phyloP scores from a whole-genome alignment of 2,329 filamentous ascomycete species.

The Alternaria rosae region DNA sequence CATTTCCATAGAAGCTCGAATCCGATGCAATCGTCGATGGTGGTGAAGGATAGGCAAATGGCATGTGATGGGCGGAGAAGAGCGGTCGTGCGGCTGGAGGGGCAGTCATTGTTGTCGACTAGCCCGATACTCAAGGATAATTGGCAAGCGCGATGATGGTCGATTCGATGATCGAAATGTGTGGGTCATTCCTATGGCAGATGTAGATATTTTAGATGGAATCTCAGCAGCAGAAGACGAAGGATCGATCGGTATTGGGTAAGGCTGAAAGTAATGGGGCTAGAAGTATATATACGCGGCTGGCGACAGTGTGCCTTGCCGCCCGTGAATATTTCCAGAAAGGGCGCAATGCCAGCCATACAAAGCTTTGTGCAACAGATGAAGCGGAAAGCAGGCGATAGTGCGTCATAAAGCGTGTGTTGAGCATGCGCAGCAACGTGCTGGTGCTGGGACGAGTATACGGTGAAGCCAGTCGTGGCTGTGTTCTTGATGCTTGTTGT shows the following conservation, averaged over 20 bases:
- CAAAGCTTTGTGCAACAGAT: conserved; percentile 9
- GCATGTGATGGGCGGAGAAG: conserved; percentile 29
- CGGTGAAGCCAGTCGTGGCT: conserved; percentile 29
- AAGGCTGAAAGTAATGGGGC: conserved; percentile 32
- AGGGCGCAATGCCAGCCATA: conserved; percentile 11
- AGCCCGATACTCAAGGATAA: conserved; percentile 10
- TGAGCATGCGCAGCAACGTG: conserved; percentile 24
- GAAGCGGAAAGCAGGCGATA: conserved; percentile 4
- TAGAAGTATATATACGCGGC: conserved; percentile 22
- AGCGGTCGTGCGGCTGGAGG: conserved; percentile 32
- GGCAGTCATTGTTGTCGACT: conserved; percentile 32
- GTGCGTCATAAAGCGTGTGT: conserved; percentile 29
- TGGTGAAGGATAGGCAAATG: conserved; percentile 30
- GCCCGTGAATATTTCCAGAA: conserved; percentile 15
- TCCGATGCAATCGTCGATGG: conserved; percentile 30
- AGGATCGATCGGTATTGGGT: conserved; percentile 23
- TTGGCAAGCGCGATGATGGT: conserved; percentile 5
- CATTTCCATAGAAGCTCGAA: conserved; percentile 28
- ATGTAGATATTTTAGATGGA: neutral
- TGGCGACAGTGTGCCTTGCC: conserved; percentile 6
- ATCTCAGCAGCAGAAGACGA: neutral
- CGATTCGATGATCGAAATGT: conserved; percentile 1
- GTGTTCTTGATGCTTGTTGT: conserved; percentile 12
- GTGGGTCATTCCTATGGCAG: conserved; percentile 17
- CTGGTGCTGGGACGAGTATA: conserved; percentile 8